phyloP scores from a whole-genome alignment of 1,284 basidiomycete genomes.

The Leccinum subfulvum region DNA sequence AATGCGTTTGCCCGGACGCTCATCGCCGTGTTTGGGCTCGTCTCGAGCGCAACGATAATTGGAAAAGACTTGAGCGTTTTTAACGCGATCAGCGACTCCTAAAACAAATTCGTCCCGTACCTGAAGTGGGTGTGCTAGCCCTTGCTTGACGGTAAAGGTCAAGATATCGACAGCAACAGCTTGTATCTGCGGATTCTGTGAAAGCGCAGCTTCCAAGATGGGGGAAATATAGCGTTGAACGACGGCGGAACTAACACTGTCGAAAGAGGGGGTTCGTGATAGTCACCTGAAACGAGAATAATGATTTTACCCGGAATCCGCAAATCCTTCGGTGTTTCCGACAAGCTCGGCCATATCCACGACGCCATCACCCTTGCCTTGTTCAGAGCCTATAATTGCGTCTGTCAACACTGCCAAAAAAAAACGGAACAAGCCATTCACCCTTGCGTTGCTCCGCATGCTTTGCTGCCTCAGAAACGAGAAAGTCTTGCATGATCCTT shows the following conservation, averaged over 20 bases:
- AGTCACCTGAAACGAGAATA: background rate
- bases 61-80: slow-evolving; percentile 72
- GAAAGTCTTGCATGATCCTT: slow-evolving; percentile 88
- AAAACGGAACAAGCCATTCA: slow-evolving; percentile 20
- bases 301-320: slow-evolving; percentile 80
- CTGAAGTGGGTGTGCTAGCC: slow-evolving; percentile 91
- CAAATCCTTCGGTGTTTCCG: slow-evolving; percentile 91
- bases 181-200: slow-evolving; percentile 71
- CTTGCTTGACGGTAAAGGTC: slow-evolving; percentile 90
- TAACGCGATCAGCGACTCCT: background rate
- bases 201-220: slow-evolving; percentile 81
- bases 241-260: slow-evolving; percentile 87
- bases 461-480: slow-evolving; percentile 78
- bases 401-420: slow-evolving; percentile 1
- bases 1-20: slow-evolving; percentile 77
- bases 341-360: slow-evolving; percentile 91
- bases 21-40: slow-evolving; percentile 61
- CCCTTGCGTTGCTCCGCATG: slow-evolving; percentile 69
- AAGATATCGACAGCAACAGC: slow-evolving; percentile 87
- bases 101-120: slow-evolving; percentile 37
- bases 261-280: background rate
- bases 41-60: slow-evolving; percentile 90
- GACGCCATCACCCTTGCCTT: slow-evolving; percentile 45
- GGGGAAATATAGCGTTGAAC: slow-evolving; percentile 88
- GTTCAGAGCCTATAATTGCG: slow-evolving; percentile 30